Base-by-base conservation (phyloP, 768 basidiomycete genomes). In the Boletus barrowsii region DNA sequence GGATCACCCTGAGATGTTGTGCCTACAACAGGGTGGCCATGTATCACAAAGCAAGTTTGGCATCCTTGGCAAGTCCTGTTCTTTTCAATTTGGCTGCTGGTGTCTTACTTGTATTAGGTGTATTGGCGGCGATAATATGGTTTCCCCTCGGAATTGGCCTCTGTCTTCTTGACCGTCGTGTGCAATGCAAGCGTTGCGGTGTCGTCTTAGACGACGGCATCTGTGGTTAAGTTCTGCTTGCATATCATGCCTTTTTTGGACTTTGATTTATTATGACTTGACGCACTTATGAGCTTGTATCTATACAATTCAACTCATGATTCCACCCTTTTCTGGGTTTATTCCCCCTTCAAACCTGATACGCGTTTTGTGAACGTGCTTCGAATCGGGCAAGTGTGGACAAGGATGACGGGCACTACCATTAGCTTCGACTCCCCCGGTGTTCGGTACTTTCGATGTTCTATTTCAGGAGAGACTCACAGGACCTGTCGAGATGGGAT, bases 81-180 rank as follows among this genome's bases (percentile, higher is more conserved):
- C 44, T 42, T 46, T 26, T 37, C 18, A 35, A 35, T 35, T 35
- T 35, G 33, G 2, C 44, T 47, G 29, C n/a, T 6, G 10, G 3
- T 10, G 17, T 49, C 46, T 48, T 41, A 54, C 26, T 20, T 9
- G 24, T 37, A 47, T 33, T 56, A 90, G 90, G 90, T 51, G 70
- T 93, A 32, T 71, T 93, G n/a, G 87, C 87, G 9, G 90, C 91
- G 5, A 72, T 93, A 24, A 74, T 93, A 55, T 93, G 89, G 90
- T 93, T 93, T 74, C 91, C 91, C 4, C 70, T 92, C 0, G 91
- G 91, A 5, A 78, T 93, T 37, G 88, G 83, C 3, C 72, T 87
- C 6, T 93, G 91, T 62, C 69, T 93, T 10, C 75, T 93, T 24
- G 91, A 93, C 67, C 79, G 86, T 42, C 73, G 77, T 47, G 85